Conservation (phyloP, 192 early-diverging fungal genomes). For the Piromyces finnis region DNA sequence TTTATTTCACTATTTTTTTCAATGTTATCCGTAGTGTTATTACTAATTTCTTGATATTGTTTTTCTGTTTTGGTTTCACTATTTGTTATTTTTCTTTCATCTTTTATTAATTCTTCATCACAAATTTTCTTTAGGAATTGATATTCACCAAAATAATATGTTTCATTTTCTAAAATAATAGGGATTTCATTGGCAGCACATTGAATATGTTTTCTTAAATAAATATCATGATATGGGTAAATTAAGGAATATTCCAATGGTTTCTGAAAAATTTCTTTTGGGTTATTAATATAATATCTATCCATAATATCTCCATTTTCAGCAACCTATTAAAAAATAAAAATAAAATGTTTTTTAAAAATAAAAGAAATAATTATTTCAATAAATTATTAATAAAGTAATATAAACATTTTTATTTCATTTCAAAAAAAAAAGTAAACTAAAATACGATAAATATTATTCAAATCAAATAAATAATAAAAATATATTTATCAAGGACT, state of each 20-base stretch:
- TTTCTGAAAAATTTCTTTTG: constrained; percentile 25
- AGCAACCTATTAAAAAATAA: background rate
- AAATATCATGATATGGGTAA: constrained; percentile 2
- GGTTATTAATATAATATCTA: constrained; percentile 21
- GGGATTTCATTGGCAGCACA: background rate
- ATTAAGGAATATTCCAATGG: constrained; percentile 11
- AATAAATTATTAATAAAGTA: too few relatives aligned
- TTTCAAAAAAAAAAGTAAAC: too few relatives aligned
- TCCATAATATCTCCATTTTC: constrained; percentile 30
- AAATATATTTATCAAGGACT: too few relatives aligned
- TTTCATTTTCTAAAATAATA: background rate
- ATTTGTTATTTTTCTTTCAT: background rate
- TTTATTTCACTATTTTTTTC: too few relatives aligned
- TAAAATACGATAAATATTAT: too few relatives aligned
- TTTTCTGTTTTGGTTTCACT: background rate
- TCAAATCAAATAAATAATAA: too few relatives aligned
- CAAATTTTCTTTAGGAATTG: background rate
- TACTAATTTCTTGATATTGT: background rate
- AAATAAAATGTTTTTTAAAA: too few relatives aligned
- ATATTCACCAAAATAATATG: background rate
- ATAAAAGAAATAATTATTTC: background rate
- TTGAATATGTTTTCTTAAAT: background rate
- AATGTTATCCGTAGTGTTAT: too few relatives aligned
- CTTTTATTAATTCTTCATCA: background rate
- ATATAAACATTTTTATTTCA: too few relatives aligned